Evolutionary conservation across 1,284 basidiomycete genomes (phyloP), one percentile per base, ranked within the genome.

Genomic region (Fomitopsis schrenkii): DNA sequence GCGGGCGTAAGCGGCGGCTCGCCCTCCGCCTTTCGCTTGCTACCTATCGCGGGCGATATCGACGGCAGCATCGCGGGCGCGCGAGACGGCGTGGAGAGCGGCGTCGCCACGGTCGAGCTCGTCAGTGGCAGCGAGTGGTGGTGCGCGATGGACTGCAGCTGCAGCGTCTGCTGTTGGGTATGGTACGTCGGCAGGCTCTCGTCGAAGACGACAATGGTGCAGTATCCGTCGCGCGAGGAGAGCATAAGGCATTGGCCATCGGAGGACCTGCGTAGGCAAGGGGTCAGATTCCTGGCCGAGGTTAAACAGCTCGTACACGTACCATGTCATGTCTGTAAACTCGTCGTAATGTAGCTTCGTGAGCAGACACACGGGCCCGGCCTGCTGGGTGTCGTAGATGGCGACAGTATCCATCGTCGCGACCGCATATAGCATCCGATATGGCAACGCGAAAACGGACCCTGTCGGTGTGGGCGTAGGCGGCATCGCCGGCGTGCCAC

Each of bases 321-420:
- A 97, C 97, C 97, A 99, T 50, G 91, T 86, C 77, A 98, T 83
- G 77, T 99, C 97, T 1, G 97, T 99, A 71, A 98, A 98, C 68
- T 96, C 94, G 63, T 97, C 94, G 73, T 98, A 99, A 77, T 99
- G 97, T 67, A 99, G 77, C 71, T 97, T 98, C 58, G 91, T 94
- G 70, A 99, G 86, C 70, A 98, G 82, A 73, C 94, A 96, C 48
- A 98, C 85, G 0, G 97, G 97, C 0, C 91, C 87, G 1, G 94
- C 84, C 77, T 99, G 97, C 75, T 99, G 97, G 3, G 97, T 98
- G 74, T 99, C 97, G 75, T 99, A 97, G 60, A 99, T 90, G 59
- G 94, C 85, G 26, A 99, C 89, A 1, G 93, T 91, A 73, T 99
- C 97, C 85, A 96, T 97, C 28, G 97, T 98, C 48, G 95, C 93